Evolutionary conservation across 768 basidiomycete species (phyloP).

Genomic region (Polyporus arcularius): DNA sequence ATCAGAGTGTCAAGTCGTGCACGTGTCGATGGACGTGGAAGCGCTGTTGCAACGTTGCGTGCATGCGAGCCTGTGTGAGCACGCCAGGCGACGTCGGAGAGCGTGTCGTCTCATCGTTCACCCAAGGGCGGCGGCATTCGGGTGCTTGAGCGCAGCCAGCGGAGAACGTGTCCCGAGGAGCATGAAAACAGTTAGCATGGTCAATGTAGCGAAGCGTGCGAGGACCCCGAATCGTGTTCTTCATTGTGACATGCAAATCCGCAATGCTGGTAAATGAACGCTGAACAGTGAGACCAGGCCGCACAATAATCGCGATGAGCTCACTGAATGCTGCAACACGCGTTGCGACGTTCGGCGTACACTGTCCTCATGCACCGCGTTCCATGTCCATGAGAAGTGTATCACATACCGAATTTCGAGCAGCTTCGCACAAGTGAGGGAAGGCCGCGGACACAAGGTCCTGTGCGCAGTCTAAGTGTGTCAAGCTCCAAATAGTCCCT

Average conservation of each 20-base stretch:
- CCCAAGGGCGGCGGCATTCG: neutral
- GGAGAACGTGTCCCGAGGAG: constrained; percentile 1
- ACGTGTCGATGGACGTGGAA: constrained; percentile 11
- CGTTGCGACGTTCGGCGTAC: constrained; percentile 13
- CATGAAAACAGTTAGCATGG: constrained; percentile 6
- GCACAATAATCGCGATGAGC: constrained; percentile 12
- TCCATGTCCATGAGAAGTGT: constrained; percentile 19
- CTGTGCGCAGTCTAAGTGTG: constrained; percentile 1
- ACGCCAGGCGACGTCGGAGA: constrained; percentile 2
- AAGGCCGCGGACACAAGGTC: neutral
- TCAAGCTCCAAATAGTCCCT: neutral
- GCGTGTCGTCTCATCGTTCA: neutral
- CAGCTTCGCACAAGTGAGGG: neutral
- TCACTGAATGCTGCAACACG: constrained; percentile 10
- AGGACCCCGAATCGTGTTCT: constrained; percentile 16
- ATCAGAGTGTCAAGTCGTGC: neutral
- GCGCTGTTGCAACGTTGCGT: constrained; percentile 6
- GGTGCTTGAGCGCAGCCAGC: neutral
- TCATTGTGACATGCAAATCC: constrained; percentile 1
- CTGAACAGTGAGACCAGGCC: constrained; percentile 7
- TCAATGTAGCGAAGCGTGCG: constrained; percentile 12
- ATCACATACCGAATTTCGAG: constrained; percentile 12
- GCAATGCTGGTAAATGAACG: constrained; percentile 10
- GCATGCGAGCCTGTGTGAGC: constrained; percentile 10
- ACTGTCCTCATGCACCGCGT: constrained; percentile 11